These are phyloP conservation scores for Aspergillus coremiiformis DNA, from an alignment of 495 filamentous ascomycete species.

Conservation along the genomic window DNA sequence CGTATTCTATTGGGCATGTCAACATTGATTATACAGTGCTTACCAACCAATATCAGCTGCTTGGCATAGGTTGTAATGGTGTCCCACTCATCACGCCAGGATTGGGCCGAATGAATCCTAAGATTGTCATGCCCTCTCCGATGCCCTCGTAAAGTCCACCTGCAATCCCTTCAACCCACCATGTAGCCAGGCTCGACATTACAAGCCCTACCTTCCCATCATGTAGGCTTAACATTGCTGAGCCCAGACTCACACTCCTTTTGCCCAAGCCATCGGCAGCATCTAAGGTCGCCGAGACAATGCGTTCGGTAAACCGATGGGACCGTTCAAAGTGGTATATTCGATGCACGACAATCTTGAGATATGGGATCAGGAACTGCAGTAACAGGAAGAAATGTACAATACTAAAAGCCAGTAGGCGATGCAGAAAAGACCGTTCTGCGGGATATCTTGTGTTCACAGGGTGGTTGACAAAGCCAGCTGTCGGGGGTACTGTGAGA, in stretches of 20 bases:
- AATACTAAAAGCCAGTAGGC: slow-evolving; percentile 47
- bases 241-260: slow-evolving; percentile 40
- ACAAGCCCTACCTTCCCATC: slow-evolving; percentile 50
- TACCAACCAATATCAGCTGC: neutral
- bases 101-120: slow-evolving; percentile 30
- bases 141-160: slow-evolving; percentile 60
- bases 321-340: slow-evolving; percentile 58
- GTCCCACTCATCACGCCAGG: slow-evolving; percentile 18
- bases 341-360: slow-evolving; percentile 43
- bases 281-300: slow-evolving; percentile 42
- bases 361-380: slow-evolving; percentile 52
- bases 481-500: slow-evolving; percentile 22
- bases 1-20: neutral
- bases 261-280: slow-evolving; percentile 48
- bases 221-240: slow-evolving; percentile 44
- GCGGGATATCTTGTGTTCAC: neutral
- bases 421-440: slow-evolving; percentile 47
- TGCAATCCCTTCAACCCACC: slow-evolving; percentile 53
- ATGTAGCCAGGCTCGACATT: slow-evolving; percentile 41
- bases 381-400: slow-evolving; percentile 49
- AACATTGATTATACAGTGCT: neutral
- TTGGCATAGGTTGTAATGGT: neutral
- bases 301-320: slow-evolving; percentile 50
- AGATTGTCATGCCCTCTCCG: slow-evolving; percentile 49
- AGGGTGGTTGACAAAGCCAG: slow-evolving; percentile 8